Evolutionary conservation across 2,329 filamentous ascomycete genomes (phyloP), one percentile per base, ranked within the genome.

Genomic region (Chalaropsis ovoidea): DNA sequence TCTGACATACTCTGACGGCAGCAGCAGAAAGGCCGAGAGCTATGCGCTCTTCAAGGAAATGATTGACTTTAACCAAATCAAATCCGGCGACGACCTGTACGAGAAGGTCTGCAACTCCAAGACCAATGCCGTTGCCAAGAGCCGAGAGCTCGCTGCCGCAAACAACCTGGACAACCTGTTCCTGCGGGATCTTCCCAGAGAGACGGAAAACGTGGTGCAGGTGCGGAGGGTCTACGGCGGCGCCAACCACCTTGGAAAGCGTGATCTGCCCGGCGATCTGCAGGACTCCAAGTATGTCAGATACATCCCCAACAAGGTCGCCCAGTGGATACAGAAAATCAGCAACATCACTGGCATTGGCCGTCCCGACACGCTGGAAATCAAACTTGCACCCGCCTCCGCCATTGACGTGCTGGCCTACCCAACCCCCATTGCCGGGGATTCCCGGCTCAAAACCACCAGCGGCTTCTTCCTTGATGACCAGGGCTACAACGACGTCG

Each of bases 1-100:
- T 0, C 64, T 77, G 3, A 74, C 73, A 1, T 77, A 75, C 60
- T 71, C 70, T 41, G 76, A 77, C 68, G 75, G 75, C 60, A 75
- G 73, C 5, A 70, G 68, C 43, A 35, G 70, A 15, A 71, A 70
- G 5, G 69, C 72, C 62, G 76, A 76, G 52, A 69, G 69, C 69
- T 70, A 67, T 54, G 69, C 70, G 11, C 43, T 72, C 39, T 67
- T 75, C 41, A 69, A 70, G 2, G 6, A 42, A 2, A 68, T 69
- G 0, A 70, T 69, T 7, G 69, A 75, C 69, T 75, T 76, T 65
- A 70, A 70, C 1, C 70, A 70, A 1, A 69, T 76, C 61, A 68
- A 65, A 31, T 72, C 69, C 5, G 75, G 75, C 11, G 73, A 75
- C 60, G 73, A 75, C 67, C 76, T 70, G 56, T 76, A 76, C 69